Base-by-base conservation (phyloP, 1,284 basidiomycete species). In the Tranzscheliella williamsii region DNA sequence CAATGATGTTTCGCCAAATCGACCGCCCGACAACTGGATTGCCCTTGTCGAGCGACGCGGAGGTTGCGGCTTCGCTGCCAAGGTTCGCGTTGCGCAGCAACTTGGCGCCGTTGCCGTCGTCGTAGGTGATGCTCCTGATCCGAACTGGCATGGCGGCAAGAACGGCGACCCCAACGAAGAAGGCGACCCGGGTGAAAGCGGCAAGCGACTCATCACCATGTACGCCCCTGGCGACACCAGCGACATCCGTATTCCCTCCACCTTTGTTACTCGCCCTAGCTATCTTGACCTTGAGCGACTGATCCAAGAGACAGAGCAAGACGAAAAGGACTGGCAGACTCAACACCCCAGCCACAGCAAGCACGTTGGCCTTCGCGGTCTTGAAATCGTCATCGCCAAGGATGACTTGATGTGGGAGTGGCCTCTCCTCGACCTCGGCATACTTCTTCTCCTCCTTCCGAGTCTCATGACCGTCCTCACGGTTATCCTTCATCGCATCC, bases 31-130 rank as follows among this genome's bases (percentile, higher is more conserved):
- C 15, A 50, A 76, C 42, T 77, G 73, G 73, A 71, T 77, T 24
- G 75, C 75, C 2, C 46, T 77, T 0, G 66, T 76, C 1, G 71
- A 76, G 49, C 62, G 75, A 11, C 68, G 70, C 12, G 70, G 71
- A 9, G 50, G 52, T 15, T 77, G 75, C 26, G 45, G 70, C 6
- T 77, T 77, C 20, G 71, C 63, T 18, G 54, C 65, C 33, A 77
- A 77, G 38, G 71, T 76, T 4, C 65, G 75, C 20, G 55, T 68
- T 2, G 68, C 72, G 1, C 75, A 77, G 38, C 44, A 58, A 11
- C 57, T 76, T 5, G 75, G 75, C 9, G 75, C 75, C 12, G 58
- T 67, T 9, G 75, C 72, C 1, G 75, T 77, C 9, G 61, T 77
- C 7, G 73, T 77, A 1, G 75, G 75, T n/a, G 75, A 76, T 29